A percentile compares a stretch with the other conserved stretches of the same genome.
Evolutionary conservation across 2,329 filamentous ascomycete species (phyloP).

Genomic region (Pseudogymnoascus sp.): DNA sequence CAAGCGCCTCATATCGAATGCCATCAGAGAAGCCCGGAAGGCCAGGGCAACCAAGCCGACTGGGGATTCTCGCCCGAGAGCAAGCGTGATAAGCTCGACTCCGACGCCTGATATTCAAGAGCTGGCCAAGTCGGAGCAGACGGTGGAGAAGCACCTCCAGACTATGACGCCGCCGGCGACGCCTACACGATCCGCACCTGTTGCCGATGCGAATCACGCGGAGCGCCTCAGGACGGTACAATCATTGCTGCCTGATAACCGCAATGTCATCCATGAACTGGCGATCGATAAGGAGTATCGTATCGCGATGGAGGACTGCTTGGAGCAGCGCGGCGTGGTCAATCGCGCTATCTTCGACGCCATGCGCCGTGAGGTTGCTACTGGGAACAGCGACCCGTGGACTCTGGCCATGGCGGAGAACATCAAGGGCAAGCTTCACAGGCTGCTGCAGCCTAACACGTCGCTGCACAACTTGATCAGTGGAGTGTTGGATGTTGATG

Average conservation of each 20-base stretch:
- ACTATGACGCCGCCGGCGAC: conserved; percentile 48
- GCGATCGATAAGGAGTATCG: conserved; percentile 73
- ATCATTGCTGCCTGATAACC: conserved; percentile 60
- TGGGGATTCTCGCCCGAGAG: conserved; percentile 63
- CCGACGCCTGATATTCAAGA: conserved; percentile 34
- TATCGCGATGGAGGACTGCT: conserved; percentile 54
- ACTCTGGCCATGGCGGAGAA: conserved; percentile 64
- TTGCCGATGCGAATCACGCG: conserved; percentile 16
- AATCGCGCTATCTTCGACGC: conserved; percentile 48
- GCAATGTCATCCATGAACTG: conserved; percentile 69
- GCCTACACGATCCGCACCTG: conserved; percentile 28
- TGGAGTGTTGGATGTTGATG: conserved; percentile 65
- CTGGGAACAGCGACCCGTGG: conserved; percentile 57
- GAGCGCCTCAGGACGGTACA: conserved; percentile 28
- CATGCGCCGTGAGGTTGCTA: conserved; percentile 54
- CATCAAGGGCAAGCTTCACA: conserved; percentile 63
- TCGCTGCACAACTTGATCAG: conserved; percentile 67
- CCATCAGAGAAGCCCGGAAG: conserved; percentile 63
- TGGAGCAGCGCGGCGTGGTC: conserved; percentile 53
- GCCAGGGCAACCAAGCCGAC: conserved; percentile 56
- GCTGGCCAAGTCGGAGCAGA: conserved; percentile 34
- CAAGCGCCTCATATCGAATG: conserved; percentile 64
- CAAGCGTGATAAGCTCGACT: conserved; percentile 42
- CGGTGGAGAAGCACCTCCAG: conserved; percentile 36
- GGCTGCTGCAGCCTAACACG: conserved; percentile 61